Base-by-base conservation (phyloP, 495 filamentous ascomycete species). In the Geopyxis carbonaria region DNA sequence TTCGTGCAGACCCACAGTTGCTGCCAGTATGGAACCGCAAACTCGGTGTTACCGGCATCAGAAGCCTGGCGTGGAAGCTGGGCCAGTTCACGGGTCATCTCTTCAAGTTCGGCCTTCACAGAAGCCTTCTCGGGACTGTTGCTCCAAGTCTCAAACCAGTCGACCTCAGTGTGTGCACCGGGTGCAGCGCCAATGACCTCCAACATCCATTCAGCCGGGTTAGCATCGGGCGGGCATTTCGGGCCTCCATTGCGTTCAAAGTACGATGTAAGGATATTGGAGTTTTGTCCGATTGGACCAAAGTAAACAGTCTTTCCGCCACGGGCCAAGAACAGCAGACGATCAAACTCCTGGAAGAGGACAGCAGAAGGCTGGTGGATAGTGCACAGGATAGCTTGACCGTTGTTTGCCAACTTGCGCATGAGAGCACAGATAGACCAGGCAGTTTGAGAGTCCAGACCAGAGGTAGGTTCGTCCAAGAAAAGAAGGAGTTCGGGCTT, bases 141-240 rank as follows among this genome's bases (percentile, higher is more conserved):
- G 21, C 74, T 73, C 86, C 86, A 95, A 10, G 75, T 64, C 35
- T 76, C 56, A 50, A 72, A 69, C 87, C 87, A 95, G 56, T 95
- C 82, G 31, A 33, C 15, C 7, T 8, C 7, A 15, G 31, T 33
- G 15, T 33, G 31, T 8, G 48, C 75, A 18, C 81, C 83, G n/a
- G 86, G 85, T 1, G 86, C 85, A 19, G 83, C 84, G 44, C 86
- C 87, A 51, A 87, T 92, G 34, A 83, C 76, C 53, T 93, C 84
- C 24, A 95, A 65, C 81, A 95, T 93, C 80, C 81, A 93, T 60
- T 95, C 87, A 14, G 87, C 87, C 51, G 57, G 61, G 60, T 80
- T 94, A n/a, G 81, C 78, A 11, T 78, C 75, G 2, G 53, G 45
- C 2, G 79, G 78, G 58, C 84, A 93, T 29, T 72, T 64, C 14